A percentile compares a stretch with the other conserved stretches of the same genome.
Conservation (phyloP, 2,329 filamentous ascomycete species). For the Trichoderma polysporum region DNA sequence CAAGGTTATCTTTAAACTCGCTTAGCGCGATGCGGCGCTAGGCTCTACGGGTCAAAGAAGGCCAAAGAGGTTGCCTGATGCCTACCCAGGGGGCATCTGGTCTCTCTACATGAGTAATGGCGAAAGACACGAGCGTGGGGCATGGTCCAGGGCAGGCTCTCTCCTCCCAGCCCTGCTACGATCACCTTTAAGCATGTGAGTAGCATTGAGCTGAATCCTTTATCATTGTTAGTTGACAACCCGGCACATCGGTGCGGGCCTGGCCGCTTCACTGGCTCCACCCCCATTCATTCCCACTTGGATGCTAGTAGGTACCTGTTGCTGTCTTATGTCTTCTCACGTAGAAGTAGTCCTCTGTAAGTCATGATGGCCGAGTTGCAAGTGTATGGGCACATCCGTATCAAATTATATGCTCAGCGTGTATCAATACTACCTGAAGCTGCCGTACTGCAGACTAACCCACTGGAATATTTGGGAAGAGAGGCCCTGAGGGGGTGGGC, state of each 20-base stretch:
- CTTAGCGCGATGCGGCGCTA: not conserved
- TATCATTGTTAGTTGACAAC: not conserved
- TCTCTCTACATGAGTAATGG: not conserved
- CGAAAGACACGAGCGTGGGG: not conserved
- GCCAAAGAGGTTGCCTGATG: not conserved
- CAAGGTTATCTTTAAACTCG: not conserved
- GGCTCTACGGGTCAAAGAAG: not conserved
- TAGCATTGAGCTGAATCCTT: not conserved
- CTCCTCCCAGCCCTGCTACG: not conserved
- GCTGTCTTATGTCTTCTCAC: not conserved
- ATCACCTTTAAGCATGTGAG: not conserved
- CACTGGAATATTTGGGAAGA: not conserved
- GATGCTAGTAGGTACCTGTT: not conserved
- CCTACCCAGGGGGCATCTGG: not conserved
- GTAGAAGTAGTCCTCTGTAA: not conserved
- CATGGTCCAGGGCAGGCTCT: not conserved
- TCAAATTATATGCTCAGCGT: too few species aligned
- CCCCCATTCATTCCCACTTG: not conserved
- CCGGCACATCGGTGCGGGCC: constrained; percentile 7
- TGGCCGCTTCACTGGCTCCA: not conserved
- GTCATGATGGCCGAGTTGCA: not conserved
- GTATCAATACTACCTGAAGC: too few species aligned
- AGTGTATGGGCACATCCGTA: not conserved
- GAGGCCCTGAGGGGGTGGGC: not conserved
- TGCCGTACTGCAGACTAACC: too few species aligned